Evolutionary conservation across 2,329 filamentous ascomycete genomes (phyloP), one percentile per base, ranked within the genome.

Genomic region (Thielaviopsis musarum): DNA sequence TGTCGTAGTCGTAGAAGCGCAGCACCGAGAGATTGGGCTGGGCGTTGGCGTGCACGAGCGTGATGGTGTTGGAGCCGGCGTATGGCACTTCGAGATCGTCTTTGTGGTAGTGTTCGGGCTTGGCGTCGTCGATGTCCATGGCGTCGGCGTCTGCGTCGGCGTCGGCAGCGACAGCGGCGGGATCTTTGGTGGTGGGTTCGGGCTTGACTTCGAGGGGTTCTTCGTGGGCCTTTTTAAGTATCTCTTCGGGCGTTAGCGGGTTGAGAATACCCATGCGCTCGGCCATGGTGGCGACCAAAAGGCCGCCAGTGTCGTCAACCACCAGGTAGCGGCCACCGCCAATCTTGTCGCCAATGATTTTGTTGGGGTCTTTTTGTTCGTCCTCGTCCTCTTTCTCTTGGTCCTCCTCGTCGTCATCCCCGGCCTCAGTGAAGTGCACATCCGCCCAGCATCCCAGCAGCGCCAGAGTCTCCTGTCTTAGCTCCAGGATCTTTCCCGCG

Each of bases 371-470:
- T 6, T 64, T 65, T 3, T 65, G 65, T 58, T 12, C 56, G 12
- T 64, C 64, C 24, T 69, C 65, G 22, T 65, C 66, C 21, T 65
- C 64, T 26, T 57, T 56, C 3, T 59, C 53, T 30, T 58, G 59
- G 52, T 62, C 63, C 5, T 62, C 58, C 13, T 64, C 57, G 9
- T 64, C 64, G 24, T 69, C 65, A 22, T 65, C 65, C 24, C 72
- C 69, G 17, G 69, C 66, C 34, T 58, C 61, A 2, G 71, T 79
- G 64, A 84, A 89, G 70, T 94, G 89, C 1, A 94, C 83, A 69
- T 98, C 95, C 0, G 84, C 87, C 88, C 90, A 96, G 68, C 88
- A 93, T 6, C 85, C 86, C 15, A 95, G 74, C 59, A 98, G 72
- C 0, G 83, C 90, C 54, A 95, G 73, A 68, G 85, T 80, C 70